These are phyloP conservation scores for Rhipidocladum racemiflorum DNA, from an alignment of 176 grass and related monocot species.

Conservation along the genomic window DNA sequence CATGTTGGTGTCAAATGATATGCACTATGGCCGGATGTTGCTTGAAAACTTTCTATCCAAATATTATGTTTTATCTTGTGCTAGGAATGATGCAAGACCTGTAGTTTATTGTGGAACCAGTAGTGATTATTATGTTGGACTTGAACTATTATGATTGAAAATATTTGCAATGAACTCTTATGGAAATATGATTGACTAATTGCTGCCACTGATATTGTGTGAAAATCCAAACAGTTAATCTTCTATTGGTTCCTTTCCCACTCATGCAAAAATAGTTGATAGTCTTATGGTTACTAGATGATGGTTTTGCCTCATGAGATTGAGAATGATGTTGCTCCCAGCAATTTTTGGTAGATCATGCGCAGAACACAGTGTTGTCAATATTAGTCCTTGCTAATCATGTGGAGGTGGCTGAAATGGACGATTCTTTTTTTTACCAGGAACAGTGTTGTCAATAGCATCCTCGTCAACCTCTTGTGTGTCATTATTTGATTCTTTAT, in stretches of 20 bases:
- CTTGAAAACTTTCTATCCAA: too few species aligned
- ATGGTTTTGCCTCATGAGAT: background rate
- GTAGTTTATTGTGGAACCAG: too few species aligned
- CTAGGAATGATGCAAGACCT: too few species aligned
- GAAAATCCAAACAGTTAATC: too few species aligned
- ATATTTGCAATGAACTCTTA: too few species aligned
- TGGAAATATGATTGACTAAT: too few species aligned
- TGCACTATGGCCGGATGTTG: too few species aligned
- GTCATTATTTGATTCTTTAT: constrained; percentile 49
- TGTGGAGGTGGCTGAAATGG: constrained; percentile 24
- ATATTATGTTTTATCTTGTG: too few species aligned
- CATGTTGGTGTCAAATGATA: too few species aligned
- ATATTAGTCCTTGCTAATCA: constrained; percentile 33
- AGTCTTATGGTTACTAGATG: background rate
- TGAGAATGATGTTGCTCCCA: background rate
- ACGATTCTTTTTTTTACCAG: constrained; percentile 1
- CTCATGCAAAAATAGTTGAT: background rate
- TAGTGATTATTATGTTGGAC: too few species aligned
- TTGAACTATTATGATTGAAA: too few species aligned
- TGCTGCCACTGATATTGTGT: too few species aligned
- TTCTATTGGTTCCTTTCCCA: background rate
- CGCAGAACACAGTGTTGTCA: constrained; percentile 17
- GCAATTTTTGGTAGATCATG: background rate
- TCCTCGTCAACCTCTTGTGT: constrained; percentile 4
- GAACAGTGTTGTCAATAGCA: constrained; percentile 26